Evolutionary conservation across 148 eudicot species (phyloP).

Genomic region (Vaccinium vitisidaea): DNA sequence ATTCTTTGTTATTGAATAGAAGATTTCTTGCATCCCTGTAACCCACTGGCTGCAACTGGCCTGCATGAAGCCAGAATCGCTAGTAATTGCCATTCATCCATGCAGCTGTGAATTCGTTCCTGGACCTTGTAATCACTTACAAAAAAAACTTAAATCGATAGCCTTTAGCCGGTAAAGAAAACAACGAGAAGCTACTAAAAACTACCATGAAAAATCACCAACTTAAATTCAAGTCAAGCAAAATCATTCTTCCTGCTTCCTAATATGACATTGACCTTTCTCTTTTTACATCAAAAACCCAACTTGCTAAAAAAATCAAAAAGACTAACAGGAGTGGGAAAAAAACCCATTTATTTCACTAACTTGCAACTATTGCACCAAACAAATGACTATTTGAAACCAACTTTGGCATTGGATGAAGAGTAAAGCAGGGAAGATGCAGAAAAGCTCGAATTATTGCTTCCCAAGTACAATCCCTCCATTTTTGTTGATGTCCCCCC

Average conservation of each 20-base stretch:
- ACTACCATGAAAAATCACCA: background rate
- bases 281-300: background rate
- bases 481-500: conserved; percentile 38
- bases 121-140: background rate
- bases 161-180: background rate
- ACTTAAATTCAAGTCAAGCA: background rate
- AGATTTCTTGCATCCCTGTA: background rate
- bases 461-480: conserved; percentile 29
- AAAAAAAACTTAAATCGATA: background rate
- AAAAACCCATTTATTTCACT: background rate
- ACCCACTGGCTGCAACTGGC: background rate
- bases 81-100: too few relatives aligned
- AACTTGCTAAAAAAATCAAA: background rate
- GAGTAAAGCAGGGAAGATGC: conserved; percentile 70
- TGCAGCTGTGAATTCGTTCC: too few relatives aligned
- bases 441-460: conserved; percentile 63
- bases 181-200: background rate
- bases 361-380: background rate
- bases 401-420: conserved; percentile 25
- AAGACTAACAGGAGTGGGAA: background rate
- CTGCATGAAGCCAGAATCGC: too few relatives aligned
- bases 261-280: background rate
- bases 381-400: conserved; percentile 20
- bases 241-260: background rate
- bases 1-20: background rate